Conservation (phyloP, 2,329 filamentous ascomycete species). For the Colletotrichum sp. region DNA sequence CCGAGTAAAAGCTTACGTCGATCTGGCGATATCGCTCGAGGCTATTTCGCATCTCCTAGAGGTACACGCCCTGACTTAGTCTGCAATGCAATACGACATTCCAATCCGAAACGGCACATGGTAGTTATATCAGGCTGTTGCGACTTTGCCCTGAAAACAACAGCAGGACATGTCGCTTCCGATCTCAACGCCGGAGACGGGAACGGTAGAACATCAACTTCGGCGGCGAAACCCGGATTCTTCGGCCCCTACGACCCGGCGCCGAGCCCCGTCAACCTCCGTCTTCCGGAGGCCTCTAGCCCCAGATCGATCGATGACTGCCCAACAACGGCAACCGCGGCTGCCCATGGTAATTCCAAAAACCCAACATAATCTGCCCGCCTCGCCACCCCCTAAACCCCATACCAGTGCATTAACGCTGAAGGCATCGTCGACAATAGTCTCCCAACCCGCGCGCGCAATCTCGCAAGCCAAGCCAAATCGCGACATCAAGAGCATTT, state of each 20-base stretch:
- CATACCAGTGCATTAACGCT: background rate
- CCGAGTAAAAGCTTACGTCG: accelerated
- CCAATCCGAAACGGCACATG: background rate
- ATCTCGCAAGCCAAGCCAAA: background rate
- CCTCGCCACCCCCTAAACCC: background rate
- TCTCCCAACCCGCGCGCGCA: background rate
- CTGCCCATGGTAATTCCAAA: background rate
- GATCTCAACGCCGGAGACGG: background rate
- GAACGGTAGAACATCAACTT: background rate
- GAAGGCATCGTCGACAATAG: background rate
- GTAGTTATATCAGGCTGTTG: background rate
- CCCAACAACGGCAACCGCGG: background rate
- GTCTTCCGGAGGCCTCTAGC: background rate
- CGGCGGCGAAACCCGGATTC: background rate
- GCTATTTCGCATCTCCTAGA: accelerated
- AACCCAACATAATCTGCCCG: background rate
- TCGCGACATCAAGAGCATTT: background rate
- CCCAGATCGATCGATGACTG: background rate
- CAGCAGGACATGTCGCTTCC: accelerated
- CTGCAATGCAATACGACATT: background rate
- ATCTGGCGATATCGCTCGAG: background rate
- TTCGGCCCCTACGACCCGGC: background rate
- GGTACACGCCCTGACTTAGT: background rate
- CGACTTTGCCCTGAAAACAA: background rate
- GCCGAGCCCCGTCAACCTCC: background rate